Evolutionary conservation across 371 early-diverging fungal genomes (phyloP), one percentile per base, ranked within the genome.

Genomic region (Mortierella sp.): DNA sequence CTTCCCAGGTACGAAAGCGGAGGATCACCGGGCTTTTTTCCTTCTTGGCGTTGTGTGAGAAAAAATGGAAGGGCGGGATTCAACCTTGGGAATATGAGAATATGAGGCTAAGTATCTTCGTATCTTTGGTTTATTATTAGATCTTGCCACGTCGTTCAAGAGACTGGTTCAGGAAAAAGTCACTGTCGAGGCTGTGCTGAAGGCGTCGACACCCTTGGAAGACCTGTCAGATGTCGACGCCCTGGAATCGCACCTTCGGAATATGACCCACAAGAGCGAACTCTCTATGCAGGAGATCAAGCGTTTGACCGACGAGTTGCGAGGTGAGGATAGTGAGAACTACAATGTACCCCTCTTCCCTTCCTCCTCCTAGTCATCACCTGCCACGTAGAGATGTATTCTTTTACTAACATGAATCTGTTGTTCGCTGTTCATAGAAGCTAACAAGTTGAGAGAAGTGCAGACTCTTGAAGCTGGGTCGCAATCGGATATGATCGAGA

Each of bases 1-100:
- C 17, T 77, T 80, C 48, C 80, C 80, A 68, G 80, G 80, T 71
- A 60, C n/a, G n/a, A n/a, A n/a, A n/a, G n/a, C n/a, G n/a, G n/a
- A n/a, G n/a, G n/a, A n/a, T n/a, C n/a, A n/a, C n/a, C n/a, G n/a
- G n/a, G n/a, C n/a, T n/a, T n/a, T n/a, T n/a, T n/a, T n/a, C n/a
- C n/a, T n/a, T n/a, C n/a, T n/a, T n/a, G n/a, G n/a, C n/a, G n/a
- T n/a, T n/a, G n/a, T n/a, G n/a, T n/a, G n/a, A n/a, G n/a, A 39
- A 39, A 39, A 14, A 10, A 39, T 10, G 39, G 10, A 8, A 39
- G 8, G 14, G 39, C 14, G 10, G 8, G 39, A 39, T 39, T 39
- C 39, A 39, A 39, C 7, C 14, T 39, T 39, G 12, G 1, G 22
- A 34, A 0, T 52, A 34, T 17, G 39, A 10, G 39, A 34, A 54